Evolutionary conservation across 2,329 filamentous ascomycete genomes (phyloP), one percentile per base, ranked within the genome.

Genomic region (Aaosphaeria pasadenensis): DNA sequence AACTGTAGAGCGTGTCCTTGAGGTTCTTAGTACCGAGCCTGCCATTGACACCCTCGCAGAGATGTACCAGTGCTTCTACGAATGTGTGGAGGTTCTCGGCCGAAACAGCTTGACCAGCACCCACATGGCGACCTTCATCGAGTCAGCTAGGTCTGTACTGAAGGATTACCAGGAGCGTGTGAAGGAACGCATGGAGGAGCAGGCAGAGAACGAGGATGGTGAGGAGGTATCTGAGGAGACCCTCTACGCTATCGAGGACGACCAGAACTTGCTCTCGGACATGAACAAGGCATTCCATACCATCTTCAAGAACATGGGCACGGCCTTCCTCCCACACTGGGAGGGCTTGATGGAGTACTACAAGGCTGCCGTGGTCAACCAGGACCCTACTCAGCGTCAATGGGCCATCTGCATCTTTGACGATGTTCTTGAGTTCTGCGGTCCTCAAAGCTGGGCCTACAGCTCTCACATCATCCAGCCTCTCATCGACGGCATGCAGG

Each of bases 241-340:
- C 40, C 79, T 95, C 31, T 87, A 95, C 60, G 94, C 92, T 9
- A 91, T 99, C 42, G 94, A 99, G 70, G 94, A 99, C 59, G 94
- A 99, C 67, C 92, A 97, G 73, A 96, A 91, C 24, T 80, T 99
- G 13, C 81, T 99, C 39, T 96, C 91, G 1, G 94, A 99, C 66
- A 99, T 99, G 94, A 99, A 99, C 83, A 99, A 99, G 78, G 92
- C 94, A 0, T 99, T 95, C 81, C 94, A 99, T 73, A 92, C 91
- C 51, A 90, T 99, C 57, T 99, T 99, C 81, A 97, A 97, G 78
- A 91, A 96, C 74, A 91, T 96, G 68, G 89, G 89, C 28, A 79
- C 84, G 7, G 77, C 81, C 7, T 99, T 99, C 78, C 79, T 99
- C 46, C 87, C 85, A 5, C 79, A 89, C 39, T 99, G 92, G 91